Percentiles rank a stretch among this genome's conserved stretches.
phyloP scores from a whole-genome alignment of 2,329 filamentous ascomycete genomes.

The Didymella arachidicola region DNA sequence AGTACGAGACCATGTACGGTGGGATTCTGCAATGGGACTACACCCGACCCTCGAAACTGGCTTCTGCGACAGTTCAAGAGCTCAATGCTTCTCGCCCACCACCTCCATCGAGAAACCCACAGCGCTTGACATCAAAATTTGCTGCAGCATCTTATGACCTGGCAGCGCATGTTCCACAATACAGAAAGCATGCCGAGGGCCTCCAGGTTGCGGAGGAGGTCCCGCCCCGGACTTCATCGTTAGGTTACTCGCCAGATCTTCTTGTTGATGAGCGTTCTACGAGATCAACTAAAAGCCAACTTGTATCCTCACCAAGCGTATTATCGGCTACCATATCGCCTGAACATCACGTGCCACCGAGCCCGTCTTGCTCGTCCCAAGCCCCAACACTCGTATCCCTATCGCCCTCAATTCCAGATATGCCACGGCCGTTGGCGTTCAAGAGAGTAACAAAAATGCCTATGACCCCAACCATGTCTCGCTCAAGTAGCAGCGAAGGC shows the following conservation, averaged over 20 bases:
- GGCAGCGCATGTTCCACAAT: conserved; percentile 18
- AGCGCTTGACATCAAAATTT: conserved; percentile 6
- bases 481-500: conserved; percentile 22
- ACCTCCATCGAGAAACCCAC: background rate
- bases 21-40: conserved; percentile 7
- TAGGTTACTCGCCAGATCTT: conserved; percentile 5
- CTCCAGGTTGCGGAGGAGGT: conserved; percentile 16
- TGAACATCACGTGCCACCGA: conserved; percentile 1
- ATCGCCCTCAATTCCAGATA: background rate
- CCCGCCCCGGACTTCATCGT: conserved; percentile 7
- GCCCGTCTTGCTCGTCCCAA: conserved; percentile 2
- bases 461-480: conserved; percentile 27
- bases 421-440: conserved; percentile 24
- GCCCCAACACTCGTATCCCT: background rate
- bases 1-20: conserved; percentile 16
- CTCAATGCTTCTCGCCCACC: conserved; percentile 5
- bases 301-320: conserved; percentile 7
- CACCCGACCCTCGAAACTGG: conserved; percentile 4
- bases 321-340: background rate
- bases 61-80: conserved; percentile 13
- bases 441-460: conserved; percentile 18
- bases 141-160: conserved; percentile 20
- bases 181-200: conserved; percentile 20
- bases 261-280: conserved; percentile 7
- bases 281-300: conserved; percentile 1